Percentiles rank a stretch among this genome's conserved stretches.
phyloP scores from a whole-genome alignment of 75 land plant genomes.

The Picea sitchensis region DNA sequence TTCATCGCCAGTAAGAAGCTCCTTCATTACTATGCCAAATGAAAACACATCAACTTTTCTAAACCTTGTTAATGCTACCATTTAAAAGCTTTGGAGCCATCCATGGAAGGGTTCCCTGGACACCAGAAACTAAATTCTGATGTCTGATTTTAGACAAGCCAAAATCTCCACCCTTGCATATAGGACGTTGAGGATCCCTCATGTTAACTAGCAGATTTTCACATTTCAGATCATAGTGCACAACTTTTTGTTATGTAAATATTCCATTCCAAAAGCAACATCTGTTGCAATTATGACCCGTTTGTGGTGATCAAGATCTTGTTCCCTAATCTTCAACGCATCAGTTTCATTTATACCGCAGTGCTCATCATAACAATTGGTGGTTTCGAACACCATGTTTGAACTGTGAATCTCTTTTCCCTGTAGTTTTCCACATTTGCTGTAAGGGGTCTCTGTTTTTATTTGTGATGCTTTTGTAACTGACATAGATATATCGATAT shows the following conservation, averaged over 20 bases:
- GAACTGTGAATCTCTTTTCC: no score
- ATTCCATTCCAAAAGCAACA: constrained; percentile 88
- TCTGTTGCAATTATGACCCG: constrained; percentile 71
- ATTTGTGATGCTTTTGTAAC: no score
- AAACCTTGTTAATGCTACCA: constrained; percentile 62
- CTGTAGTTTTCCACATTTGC: no score
- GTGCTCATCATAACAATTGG: no score
- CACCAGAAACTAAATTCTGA: constrained; percentile 85
- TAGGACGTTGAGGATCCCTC: constrained; percentile 64
- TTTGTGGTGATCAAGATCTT: constrained; percentile 50
- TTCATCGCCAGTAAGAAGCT: constrained; percentile 75
- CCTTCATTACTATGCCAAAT: constrained; percentile 84
- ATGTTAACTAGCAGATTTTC: constrained; percentile 78
- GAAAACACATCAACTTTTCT: constrained; percentile 89
- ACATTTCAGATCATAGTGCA: constrained; percentile 83
- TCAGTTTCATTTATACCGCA: no score
- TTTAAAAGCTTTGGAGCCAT: constrained; percentile 79
- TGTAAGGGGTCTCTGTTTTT: no score
- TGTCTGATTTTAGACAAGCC: constrained; percentile 88
- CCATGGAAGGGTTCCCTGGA: constrained; percentile 76
- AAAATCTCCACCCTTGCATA: constrained; percentile 93
- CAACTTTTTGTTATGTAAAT: constrained; percentile 72
- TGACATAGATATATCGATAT: no score
- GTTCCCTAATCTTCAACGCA: no score
- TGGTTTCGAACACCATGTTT: no score